phyloP scores from a whole-genome alignment of 2,329 filamentous ascomycete species.

The Aspergillaceae sp. region DNA sequence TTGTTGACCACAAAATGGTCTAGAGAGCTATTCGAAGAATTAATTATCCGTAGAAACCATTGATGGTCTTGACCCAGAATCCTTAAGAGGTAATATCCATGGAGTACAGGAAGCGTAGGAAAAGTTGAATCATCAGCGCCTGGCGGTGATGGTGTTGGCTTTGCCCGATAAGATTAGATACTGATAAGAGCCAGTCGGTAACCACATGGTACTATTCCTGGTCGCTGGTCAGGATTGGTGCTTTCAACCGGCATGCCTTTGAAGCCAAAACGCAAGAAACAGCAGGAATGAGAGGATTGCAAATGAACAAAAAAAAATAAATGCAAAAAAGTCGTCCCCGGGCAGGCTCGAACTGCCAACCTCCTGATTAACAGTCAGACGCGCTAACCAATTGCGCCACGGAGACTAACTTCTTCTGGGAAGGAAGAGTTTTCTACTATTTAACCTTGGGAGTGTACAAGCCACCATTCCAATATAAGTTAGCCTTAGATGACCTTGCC shows the following conservation, averaged over 20 bases:
- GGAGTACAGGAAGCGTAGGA: not conserved
- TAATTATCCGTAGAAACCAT: not conserved
- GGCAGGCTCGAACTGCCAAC: not conserved
- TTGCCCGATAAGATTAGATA: not conserved
- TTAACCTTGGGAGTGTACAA: not conserved
- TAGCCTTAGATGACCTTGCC: no score
- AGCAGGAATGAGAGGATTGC: not conserved
- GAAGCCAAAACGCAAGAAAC: not conserved
- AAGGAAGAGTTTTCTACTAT: not conserved
- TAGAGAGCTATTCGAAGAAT: not conserved
- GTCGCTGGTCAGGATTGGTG: no score
- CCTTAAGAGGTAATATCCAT: no score
- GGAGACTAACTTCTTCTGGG: not conserved
- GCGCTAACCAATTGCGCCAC: not conserved
- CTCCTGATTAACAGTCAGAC: slow-evolving; percentile 1
- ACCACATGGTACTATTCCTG: no score
- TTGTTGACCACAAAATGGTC: slow-evolving; percentile 5
- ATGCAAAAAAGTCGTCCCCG: not conserved
- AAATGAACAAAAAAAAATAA: not conserved
- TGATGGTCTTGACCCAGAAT: no score
- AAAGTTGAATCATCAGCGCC: no score
- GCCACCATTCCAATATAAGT: no score
- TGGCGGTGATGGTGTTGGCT: not conserved
- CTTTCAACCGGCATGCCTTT: not conserved
- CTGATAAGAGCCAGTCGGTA: not conserved